Conservation (phyloP, 2,329 filamentous ascomycete genomes). For the Fusarium nisikadoi region DNA sequence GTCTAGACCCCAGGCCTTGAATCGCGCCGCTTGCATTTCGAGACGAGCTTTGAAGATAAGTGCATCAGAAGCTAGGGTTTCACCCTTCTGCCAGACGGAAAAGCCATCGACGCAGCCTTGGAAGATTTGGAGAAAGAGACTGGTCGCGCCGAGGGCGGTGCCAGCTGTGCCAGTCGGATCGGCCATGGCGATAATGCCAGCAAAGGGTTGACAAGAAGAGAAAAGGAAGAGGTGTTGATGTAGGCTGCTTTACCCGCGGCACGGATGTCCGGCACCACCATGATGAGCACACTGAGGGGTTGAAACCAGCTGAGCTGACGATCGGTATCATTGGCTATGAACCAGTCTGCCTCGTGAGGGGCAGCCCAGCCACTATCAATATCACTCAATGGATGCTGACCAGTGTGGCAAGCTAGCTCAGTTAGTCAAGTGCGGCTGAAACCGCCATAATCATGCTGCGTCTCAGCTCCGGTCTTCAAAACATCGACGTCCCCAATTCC, state of each 20-base stretch:
- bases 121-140: not conserved
- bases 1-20: not conserved
- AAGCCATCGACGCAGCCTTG: not conserved
- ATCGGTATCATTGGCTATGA: not conserved
- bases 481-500: fast-evolving
- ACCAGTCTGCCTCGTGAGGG: not conserved
- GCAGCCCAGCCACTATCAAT: not conserved
- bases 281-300: fast-evolving
- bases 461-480: not conserved
- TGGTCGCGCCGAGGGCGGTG: not conserved
- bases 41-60: not conserved
- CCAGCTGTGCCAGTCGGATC: not conserved
- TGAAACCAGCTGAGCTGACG: not conserved
- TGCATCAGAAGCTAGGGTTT: fast-evolving
- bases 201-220: not conserved
- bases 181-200: fast-evolving
- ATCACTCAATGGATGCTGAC: not conserved
- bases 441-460: fast-evolving
- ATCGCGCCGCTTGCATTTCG: not conserved
- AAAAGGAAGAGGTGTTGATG: fast-evolving
- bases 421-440: not conserved
- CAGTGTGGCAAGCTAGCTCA: not conserved
- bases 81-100: not conserved
- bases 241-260: not conserved
- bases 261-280: not conserved